Base-by-base conservation (phyloP, 2,329 filamentous ascomycete genomes). In the Juglanconis juglandina region DNA sequence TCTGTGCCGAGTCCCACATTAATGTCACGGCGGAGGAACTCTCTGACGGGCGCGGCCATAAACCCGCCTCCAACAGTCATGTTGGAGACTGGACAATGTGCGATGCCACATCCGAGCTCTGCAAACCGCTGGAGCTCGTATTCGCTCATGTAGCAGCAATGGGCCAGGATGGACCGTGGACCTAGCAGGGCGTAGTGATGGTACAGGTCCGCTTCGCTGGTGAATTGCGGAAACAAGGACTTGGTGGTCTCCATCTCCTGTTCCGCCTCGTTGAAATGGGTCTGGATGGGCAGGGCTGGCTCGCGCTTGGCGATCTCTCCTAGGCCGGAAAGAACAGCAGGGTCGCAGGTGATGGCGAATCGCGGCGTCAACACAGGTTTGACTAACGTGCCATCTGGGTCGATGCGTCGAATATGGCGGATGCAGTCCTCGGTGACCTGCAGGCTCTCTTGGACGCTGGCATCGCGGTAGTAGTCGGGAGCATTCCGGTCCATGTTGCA, bases 1-100 rank as follows among this genome's bases (percentile, higher is more conserved):
- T 89, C 86, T 0, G 86, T 89, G 0, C 87, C 87, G 0, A 89
- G 71, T 0, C 87, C 87, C n/a, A 89, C 84, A 61, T 87, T 87
- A 68, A 89, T 82, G 1, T 79, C 84, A 1, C 76, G 73, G 0
- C 75, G 70, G 5, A 89, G 72, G 56, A 87, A 86, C 32, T 84
- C 78, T 1, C 83, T 77, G 6, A 89, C 74, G 0, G 81, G 84
- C 0, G 84, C 85, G 0, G 81, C 80, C 85, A 87, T 85, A 72
- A 84, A 87, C 24, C 83, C 86, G 14, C 81, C 83, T 2, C 83
- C 82, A 0, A 84, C 78, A 0, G 83, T 86, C 73, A 86, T 87
- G 69, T 88, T 89, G 9, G 85, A 78, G 1, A 85, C 79, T 0
- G 86, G 87, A 60, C 86, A 89, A 66, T 89, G 86, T 0, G 86